Evolutionary conservation across 108 stramenopile species (phyloP), one percentile per base, ranked within the genome.

Genomic region (Cylindrotheca closterium): DNA sequence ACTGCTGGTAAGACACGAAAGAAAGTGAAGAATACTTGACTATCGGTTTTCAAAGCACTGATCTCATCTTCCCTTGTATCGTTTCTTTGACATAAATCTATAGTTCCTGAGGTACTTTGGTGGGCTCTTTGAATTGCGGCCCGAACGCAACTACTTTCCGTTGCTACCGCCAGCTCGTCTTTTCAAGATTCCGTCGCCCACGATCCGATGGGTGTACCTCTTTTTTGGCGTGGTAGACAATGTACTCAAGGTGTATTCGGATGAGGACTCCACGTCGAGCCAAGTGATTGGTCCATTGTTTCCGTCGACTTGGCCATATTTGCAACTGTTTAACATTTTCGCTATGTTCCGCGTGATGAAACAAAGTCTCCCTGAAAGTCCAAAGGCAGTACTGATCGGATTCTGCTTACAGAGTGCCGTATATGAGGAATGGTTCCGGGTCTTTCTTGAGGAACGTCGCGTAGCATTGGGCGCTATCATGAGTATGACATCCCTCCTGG

Each of bases 401-500:
- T 42, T 30, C 56, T 45, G 46, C 34, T 30, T 79, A 75, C 70
- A 71, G 69, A 5, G 30, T 45, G 30, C 60, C 55, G 25, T 78
- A 51, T 68, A 82, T 3, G 84, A 87, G 51, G 91, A 92, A 64
- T 92, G 91, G 91, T 71, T 81, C 33, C 79, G 91, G 24, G 80
- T 89, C 30, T 81, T 86, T 61, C 59, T 92, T 37, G 67, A 70
- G 29, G 91, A 92, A 65, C 70, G 67, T 47, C 81, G 86, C 7
- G 78, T 89, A 22, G 86, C 79, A 42, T 68, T 92, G 51, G 91
- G 88, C 19, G 77, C 81, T 53, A 58, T 69, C 7, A 75, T 78
- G 7, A 58, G 58, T 26, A 21, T 56, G 1, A 24, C 68, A 32
- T 51, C 26, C 42, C 55, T 54, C 58, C 37, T 72, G 15, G 53